These are phyloP conservation scores for Acmispon strigosus DNA, from an alignment of 306 rosid genomes.

Conservation along the genomic window DNA sequence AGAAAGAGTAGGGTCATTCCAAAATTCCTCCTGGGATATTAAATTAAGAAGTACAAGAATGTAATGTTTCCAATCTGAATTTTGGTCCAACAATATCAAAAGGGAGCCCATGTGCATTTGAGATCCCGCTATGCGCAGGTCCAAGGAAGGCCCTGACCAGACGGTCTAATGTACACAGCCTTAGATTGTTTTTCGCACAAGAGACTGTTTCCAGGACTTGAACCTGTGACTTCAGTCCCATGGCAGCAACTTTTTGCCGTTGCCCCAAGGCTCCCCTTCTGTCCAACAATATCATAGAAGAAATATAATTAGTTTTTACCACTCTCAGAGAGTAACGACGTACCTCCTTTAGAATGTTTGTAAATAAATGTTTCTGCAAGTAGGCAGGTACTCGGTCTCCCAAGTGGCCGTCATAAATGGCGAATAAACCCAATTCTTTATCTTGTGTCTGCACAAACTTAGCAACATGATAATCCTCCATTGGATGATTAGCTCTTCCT, in stretches of 20 bases:
- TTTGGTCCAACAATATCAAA: not conserved
- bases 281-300: slow-evolving; percentile 5
- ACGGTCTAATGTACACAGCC: no score
- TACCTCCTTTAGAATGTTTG: slow-evolving; percentile 81
- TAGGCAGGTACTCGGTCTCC: slow-evolving; percentile 86
- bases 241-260: no score
- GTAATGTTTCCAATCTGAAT: not conserved
- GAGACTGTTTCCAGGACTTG: no score
- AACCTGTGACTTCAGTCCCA: no score
- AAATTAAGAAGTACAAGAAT: slow-evolving; percentile 21
- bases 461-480: slow-evolving; percentile 98
- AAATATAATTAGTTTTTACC: not conserved
- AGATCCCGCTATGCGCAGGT: no score
- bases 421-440: slow-evolving; percentile 84
- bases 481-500: slow-evolving; percentile 95
- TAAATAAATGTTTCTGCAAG: slow-evolving; percentile 75
- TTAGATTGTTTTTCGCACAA: no score
- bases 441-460: slow-evolving; percentile 57
- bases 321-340: slow-evolving; percentile 10
- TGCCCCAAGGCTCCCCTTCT: not conserved
- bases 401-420: slow-evolving; percentile 89
- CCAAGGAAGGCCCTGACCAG: no score
- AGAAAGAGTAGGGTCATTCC: slow-evolving; percentile 67
- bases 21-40: slow-evolving; percentile 66
- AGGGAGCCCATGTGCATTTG: no score